Evolutionary conservation across 805 yeast genomes (phyloP).

Genomic region (Tetrapisispora namnaoensis): DNA sequence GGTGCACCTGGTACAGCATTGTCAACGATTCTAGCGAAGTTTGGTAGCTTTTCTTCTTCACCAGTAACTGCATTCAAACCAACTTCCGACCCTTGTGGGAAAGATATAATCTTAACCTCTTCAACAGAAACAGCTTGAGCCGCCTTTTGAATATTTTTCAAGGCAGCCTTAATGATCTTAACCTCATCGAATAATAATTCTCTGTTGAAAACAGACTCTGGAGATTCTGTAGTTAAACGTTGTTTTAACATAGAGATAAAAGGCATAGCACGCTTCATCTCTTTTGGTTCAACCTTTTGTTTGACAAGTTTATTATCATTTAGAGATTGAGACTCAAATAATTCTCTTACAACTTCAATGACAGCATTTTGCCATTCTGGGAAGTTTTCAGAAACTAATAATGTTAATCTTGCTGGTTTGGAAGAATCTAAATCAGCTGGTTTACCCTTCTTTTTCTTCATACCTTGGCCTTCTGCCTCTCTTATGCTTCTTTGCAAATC

Average conservation of each 20-base stretch:
- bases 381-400: conserved; percentile 71
- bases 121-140: conserved; percentile 50
- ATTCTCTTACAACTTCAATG: conserved; percentile 66
- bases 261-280: conserved; percentile 98
- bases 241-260: conserved; percentile 80
- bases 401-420: conserved; percentile 61
- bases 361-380: conserved; percentile 88
- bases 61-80: conserved; percentile 66
- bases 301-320: conserved; percentile 57
- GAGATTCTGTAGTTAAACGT: conserved; percentile 57
- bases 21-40: conserved; percentile 59
- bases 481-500: conserved; percentile 72
- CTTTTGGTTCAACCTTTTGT: conserved; percentile 61
- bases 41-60: conserved; percentile 53
- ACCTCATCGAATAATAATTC: conserved; percentile 75
- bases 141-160: conserved; percentile 49
- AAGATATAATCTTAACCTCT: conserved; percentile 49
- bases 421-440: conserved; percentile 63
- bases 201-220: conserved; percentile 80
- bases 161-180: conserved; percentile 48
- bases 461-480: conserved; percentile 80
- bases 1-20: conserved; percentile 90
- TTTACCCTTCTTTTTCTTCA: conserved; percentile 83
- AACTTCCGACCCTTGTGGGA: conserved; percentile 49
- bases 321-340: conserved; percentile 54